Evolutionary conservation across 1,284 basidiomycete species (phyloP).

Genomic region (Apiotrichum sp.): DNA sequence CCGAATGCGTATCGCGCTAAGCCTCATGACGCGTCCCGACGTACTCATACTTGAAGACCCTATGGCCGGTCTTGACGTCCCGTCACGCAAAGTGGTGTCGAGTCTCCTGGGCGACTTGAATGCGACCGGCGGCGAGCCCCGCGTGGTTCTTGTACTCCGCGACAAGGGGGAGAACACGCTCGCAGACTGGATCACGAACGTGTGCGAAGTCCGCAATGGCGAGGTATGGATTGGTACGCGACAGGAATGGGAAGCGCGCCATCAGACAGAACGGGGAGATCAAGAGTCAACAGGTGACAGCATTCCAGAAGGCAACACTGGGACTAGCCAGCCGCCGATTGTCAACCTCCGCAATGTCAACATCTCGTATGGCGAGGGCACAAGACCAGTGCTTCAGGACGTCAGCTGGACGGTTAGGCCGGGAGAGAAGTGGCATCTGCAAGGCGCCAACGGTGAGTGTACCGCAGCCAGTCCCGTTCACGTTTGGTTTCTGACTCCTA

Average conservation of each 20-base stretch:
- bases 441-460: slow-evolving; percentile 69
- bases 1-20: slow-evolving; percentile 73
- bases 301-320: not conserved
- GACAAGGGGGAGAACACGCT: slow-evolving; percentile 63
- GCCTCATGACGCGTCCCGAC: slow-evolving; percentile 63
- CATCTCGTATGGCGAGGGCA: slow-evolving; percentile 66
- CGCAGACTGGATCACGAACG: slow-evolving; percentile 74
- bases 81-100: slow-evolving; percentile 38
- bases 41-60: slow-evolving; percentile 80
- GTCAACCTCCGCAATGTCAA: slow-evolving; percentile 62
- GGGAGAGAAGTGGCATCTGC: slow-evolving; percentile 80
- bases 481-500: slow-evolving; percentile 33
- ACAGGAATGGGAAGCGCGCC: slow-evolving; percentile 39
- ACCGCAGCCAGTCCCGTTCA: too few species aligned
- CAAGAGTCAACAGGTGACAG: slow-evolving; percentile 14
- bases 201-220: slow-evolving; percentile 55
- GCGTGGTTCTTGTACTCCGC: slow-evolving; percentile 72
- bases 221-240: slow-evolving; percentile 52
- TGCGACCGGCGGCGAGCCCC: slow-evolving; percentile 20
- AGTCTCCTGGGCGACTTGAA: slow-evolving; percentile 40
- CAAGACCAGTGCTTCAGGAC: slow-evolving; percentile 58
- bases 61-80: slow-evolving; percentile 44
- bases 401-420: slow-evolving; percentile 72
- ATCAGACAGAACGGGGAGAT: not conserved
- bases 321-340: slow-evolving; percentile 46